Evolutionary conservation across 768 basidiomycete species (phyloP).

Genomic region (Xerocomus spinulosus): DNA sequence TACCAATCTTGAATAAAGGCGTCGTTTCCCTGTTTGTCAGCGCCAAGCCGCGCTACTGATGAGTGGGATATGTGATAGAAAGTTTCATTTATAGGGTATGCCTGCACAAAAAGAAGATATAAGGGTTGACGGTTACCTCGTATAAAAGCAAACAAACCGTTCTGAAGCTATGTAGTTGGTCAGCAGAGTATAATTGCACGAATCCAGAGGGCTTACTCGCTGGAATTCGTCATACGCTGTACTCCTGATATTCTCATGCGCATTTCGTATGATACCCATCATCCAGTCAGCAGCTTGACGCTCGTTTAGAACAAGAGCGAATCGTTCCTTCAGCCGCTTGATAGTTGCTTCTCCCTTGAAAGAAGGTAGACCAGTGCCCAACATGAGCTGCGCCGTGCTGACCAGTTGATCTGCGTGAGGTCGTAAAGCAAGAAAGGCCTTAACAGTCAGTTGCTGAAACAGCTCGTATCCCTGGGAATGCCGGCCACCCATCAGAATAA

Average conservation of each 20-base stretch:
- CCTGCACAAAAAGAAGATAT: constrained; percentile 15
- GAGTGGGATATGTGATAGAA: too few species aligned
- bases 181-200: constrained; percentile 1
- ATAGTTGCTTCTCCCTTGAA: constrained; percentile 97
- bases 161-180: constrained; percentile 39
- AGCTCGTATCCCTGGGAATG: constrained; percentile 91
- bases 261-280: constrained; percentile 84
- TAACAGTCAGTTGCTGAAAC: constrained; percentile 91
- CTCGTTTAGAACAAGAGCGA: constrained; percentile 77
- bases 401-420: constrained; percentile 89
- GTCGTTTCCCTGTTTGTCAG: neutral
- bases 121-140: neutral
- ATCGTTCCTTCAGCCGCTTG: constrained; percentile 79
- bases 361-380: constrained; percentile 89
- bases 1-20: too few species aligned
- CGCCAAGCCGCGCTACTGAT: neutral
- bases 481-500: constrained; percentile 93
- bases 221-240: constrained; percentile 97
- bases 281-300: constrained; percentile 92
- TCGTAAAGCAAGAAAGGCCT: constrained; percentile 95
- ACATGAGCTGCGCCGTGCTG: constrained; percentile 87
- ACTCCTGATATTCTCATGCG: constrained; percentile 91
- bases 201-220: constrained; percentile 46
- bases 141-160: constrained; percentile 32
- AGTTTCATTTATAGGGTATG: constrained; percentile 31